Conservation (phyloP, 768 basidiomycete species). For the Sutorius australiensis region DNA sequence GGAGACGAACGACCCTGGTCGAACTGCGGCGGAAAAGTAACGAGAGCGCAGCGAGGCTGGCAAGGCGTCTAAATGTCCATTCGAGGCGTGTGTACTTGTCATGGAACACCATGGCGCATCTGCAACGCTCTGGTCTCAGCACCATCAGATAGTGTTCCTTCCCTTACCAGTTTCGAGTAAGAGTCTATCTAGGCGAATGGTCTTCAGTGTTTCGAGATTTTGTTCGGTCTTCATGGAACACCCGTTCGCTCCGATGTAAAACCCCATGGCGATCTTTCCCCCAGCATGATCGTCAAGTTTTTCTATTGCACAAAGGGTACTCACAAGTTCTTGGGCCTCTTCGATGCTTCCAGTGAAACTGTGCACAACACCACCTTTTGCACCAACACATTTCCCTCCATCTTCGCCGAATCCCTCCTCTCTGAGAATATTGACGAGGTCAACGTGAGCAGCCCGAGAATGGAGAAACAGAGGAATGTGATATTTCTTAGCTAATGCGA, state of each 20-base stretch:
- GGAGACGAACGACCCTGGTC: conserved; percentile 53
- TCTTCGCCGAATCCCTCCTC: conserved; percentile 61
- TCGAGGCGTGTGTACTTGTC: conserved; percentile 62
- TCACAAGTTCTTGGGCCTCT: conserved; percentile 64
- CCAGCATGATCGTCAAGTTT: background rate
- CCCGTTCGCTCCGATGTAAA: conserved; percentile 60
- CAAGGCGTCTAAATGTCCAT: conserved; percentile 44
- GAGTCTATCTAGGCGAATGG: conserved; percentile 56
- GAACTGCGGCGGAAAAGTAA: conserved; percentile 50
- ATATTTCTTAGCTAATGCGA: conserved; percentile 64
- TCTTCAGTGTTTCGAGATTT: conserved; percentile 52
- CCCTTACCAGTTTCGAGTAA: conserved; percentile 70
- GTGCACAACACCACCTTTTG: conserved; percentile 74
- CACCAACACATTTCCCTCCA: conserved; percentile 54
- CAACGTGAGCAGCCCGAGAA: conserved; percentile 69
- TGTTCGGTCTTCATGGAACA: conserved; percentile 73
- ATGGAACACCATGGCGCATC: conserved; percentile 76
- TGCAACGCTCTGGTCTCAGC: conserved; percentile 21
- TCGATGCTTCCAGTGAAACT: conserved; percentile 69
- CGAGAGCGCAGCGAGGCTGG: conserved; percentile 42
- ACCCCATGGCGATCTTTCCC: conserved; percentile 66
- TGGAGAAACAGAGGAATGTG: conserved; percentile 78
- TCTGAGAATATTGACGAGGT: conserved; percentile 61
- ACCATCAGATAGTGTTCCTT: background rate
- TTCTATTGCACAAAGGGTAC: conserved; percentile 19